These are phyloP conservation scores for Penicillium palitans DNA, from an alignment of 2,329 filamentous ascomycete genomes.

Conservation along the genomic window DNA sequence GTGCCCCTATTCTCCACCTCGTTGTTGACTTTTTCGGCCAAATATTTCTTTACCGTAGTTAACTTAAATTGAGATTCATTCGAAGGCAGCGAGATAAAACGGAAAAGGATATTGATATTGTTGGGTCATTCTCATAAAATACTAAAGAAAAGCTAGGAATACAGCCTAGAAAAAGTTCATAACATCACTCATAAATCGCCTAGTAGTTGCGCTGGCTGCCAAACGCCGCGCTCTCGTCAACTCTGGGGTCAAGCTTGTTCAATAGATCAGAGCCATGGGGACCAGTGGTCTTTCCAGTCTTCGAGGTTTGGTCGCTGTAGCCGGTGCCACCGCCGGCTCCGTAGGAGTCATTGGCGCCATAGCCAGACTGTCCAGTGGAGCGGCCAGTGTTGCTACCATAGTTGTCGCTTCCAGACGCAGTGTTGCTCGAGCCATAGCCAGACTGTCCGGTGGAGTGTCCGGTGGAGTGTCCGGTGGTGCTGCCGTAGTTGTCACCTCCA, in stretches of 20 bases:
- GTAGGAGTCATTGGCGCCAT: neutral
- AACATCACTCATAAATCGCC: neutral
- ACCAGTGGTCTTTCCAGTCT: conserved; percentile 30
- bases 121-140: neutral
- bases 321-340: conserved; percentile 16
- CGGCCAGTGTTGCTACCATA: neutral
- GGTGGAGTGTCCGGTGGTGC: neutral
- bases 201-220: conserved; percentile 19
- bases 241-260: conserved; percentile 44
- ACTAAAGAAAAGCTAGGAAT: neutral
- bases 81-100: neutral
- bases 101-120: neutral
- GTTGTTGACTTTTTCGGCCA: too few relatives aligned
- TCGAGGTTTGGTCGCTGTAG: conserved; percentile 13
- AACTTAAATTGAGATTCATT: neutral
- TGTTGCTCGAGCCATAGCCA: neutral
- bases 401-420: neutral
- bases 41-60: neutral
- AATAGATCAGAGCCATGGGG: conserved; percentile 46
- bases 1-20: too few relatives aligned
- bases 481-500: neutral
- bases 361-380: neutral
- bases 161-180: neutral
- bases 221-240: conserved; percentile 10
- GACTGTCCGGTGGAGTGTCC: neutral